phyloP scores from a whole-genome alignment of 2,329 filamentous ascomycete species.

The Calonectria multiphialidica region DNA sequence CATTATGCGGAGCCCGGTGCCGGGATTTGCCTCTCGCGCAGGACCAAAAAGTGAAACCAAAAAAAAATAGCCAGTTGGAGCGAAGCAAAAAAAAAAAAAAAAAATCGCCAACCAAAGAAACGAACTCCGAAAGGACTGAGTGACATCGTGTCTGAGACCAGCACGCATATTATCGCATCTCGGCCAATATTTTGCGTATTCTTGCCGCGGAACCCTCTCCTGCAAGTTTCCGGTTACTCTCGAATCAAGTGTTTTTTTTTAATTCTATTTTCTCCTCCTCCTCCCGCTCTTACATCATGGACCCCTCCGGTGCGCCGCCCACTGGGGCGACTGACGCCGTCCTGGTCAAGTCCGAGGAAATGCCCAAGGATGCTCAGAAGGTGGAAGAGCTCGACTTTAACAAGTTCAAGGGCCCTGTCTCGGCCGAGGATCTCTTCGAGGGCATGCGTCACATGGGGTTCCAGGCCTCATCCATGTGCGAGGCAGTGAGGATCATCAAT shows the following conservation, averaged over 20 bases:
- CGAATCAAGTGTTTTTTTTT: neutral
- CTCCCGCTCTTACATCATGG: constrained; percentile 42
- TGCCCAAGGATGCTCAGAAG: constrained; percentile 81
- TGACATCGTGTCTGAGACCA: constrained; percentile 8
- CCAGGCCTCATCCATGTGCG: constrained; percentile 78
- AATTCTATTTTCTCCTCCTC: neutral
- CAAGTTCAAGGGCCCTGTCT: constrained; percentile 80
- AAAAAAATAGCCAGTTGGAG: neutral
- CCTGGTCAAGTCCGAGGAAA: constrained; percentile 83
- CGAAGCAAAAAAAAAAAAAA: constrained; percentile 3
- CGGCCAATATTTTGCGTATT: neutral
- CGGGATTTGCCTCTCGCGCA: constrained; percentile 27
- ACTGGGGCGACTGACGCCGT: constrained; percentile 81
- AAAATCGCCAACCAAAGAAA: neutral
- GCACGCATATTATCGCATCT: neutral
- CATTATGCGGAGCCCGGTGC: constrained; percentile 34
- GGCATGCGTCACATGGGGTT: constrained; percentile 90
- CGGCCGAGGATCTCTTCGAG: constrained; percentile 84
- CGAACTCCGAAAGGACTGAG: neutral
- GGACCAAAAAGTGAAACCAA: neutral
- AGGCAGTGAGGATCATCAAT: constrained; percentile 93
- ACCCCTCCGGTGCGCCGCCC: constrained; percentile 61
- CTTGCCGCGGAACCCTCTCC: neutral
- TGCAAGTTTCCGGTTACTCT: neutral
- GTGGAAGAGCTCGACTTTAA: constrained; percentile 96